Evolutionary conservation across 2,329 filamentous ascomycete species (phyloP).

Genomic region (Beauveria medogensis): DNA sequence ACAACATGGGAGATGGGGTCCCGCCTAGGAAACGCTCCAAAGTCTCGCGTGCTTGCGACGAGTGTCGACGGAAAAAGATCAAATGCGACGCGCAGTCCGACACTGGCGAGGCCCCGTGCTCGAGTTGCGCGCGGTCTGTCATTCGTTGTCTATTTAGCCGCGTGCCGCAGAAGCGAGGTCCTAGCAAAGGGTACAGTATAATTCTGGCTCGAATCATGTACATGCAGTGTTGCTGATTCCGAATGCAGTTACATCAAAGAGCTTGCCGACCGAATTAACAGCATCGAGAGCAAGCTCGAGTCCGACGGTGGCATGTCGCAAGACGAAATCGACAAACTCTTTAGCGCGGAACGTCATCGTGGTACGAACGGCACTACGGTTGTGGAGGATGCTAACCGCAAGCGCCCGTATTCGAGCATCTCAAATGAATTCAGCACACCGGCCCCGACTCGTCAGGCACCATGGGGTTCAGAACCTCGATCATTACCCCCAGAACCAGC

Average conservation of each 20-base stretch:
- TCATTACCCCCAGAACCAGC: slow-evolving; percentile 34
- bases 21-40: slow-evolving; percentile 73
- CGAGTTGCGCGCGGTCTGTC: slow-evolving; percentile 71
- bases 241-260: slow-evolving; percentile 74
- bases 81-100: slow-evolving; percentile 79
- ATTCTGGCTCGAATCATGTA: not conserved
- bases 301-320: slow-evolving; percentile 37
- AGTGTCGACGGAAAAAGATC: slow-evolving; percentile 83
- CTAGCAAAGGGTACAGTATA: slow-evolving; percentile 69
- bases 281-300: slow-evolving; percentile 70
- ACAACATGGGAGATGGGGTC: slow-evolving; percentile 46
- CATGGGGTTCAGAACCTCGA: slow-evolving; percentile 41
- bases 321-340: slow-evolving; percentile 38
- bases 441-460: slow-evolving; percentile 32
- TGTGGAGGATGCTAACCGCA: slow-evolving; percentile 27
- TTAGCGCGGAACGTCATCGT: slow-evolving; percentile 26
- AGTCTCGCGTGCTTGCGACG: slow-evolving; percentile 81
- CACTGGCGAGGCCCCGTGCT: slow-evolving; percentile 64
- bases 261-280: slow-evolving; percentile 74
- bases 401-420: slow-evolving; percentile 42
- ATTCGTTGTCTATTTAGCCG: slow-evolving; percentile 77
- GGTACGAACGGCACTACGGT: slow-evolving; percentile 20
- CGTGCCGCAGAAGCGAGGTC: slow-evolving; percentile 79
- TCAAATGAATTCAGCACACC: slow-evolving; percentile 35
- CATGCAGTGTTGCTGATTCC: not conserved